Base-by-base conservation (phyloP, 1,139 yeast species). In the Magnusiomyces suaveolens region DNA sequence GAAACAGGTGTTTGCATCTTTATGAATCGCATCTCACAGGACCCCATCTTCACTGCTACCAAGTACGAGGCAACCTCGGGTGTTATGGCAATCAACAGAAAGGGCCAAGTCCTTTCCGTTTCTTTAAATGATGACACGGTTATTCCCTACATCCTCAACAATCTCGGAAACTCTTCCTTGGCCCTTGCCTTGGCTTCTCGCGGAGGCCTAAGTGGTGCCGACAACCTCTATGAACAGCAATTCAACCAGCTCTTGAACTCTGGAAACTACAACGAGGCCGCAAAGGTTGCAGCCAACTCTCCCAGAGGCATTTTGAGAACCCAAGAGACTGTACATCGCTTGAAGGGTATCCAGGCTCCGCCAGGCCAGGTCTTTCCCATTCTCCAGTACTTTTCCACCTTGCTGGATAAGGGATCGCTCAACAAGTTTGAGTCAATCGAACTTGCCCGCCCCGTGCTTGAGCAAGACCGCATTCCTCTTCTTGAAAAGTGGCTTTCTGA, bases 141-240 rank as follows among this genome's bases (percentile, higher is more conserved):
- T 62, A 84, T 94, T 59, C 96, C 96, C 50, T 94, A 94, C 70
- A 84, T 94, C 51, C 77, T 92, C 70, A 85, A 85, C 64, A 88
- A 88, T 69, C 78, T 92, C 61, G 82, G 92, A 54, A 92, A 94
- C 66, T 88, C 92, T 36, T 80, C 86, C 29, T 77, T 94, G 65
- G 98, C 97, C 2, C 76, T 94, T 59, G 78, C 92, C 10, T 80
- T 94, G 61, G 95, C 97, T 24, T 82, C 96, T 12, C 86, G 97
- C 72, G 97, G 97, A 66, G 96, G 96, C 1, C 80, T 94, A 69
- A 94, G 96, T 51, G 99, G 98, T 60, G 98, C 97, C 49, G 98
- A 92, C 69, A 84, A 83, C 65, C 78, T 94, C 60, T 90, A 94
- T 72, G 75, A 80, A 57, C 96, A 90, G 72, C 97, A 90, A 72